Evolutionary conservation across 805 yeast species (phyloP), one percentile per base, ranked within the genome.

Genomic region (Metschnikowia kunwiensis): DNA sequence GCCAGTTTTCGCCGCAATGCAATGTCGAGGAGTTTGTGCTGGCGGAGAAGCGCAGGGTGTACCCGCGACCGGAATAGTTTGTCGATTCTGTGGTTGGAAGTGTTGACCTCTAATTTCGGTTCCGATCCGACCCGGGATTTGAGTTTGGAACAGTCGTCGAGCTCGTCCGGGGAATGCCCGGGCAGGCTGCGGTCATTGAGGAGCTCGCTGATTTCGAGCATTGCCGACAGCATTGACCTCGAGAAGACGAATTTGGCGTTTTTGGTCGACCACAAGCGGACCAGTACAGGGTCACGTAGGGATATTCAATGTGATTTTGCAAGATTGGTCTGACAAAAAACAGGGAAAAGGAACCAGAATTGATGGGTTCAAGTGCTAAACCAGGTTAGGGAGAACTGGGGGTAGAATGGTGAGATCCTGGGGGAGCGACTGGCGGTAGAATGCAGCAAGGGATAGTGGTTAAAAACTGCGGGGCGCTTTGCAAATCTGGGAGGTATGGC

Each of bases 1-100:
- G 50, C 30, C 16, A 57, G 49, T 40, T 65, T 65, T 20, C 66
- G 53, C 22, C 70, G 44, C 7, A 65, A 54, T 8, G 70, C 68
- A 23, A 46, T 49, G 33, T 59, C 55, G 8, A 60, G 55, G 18
- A 59, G 46, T 19, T 44, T 47, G 22, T 43, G 46, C 24, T 36
- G 34, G 7, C 45, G 32, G 5, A 51, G 34, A 8, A 40, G 36
- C 16, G 36, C 40, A 4, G 51, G 42, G 32, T 43, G 48, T 12
- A 56, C 41, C 12, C 40, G 43, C 1, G 55, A 46, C 18, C 45
- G 44, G 23, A 27, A 34, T 3, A 44, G 36, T 19, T 42, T 44
- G 19, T 29, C 31, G 27, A 35, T 36, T 10, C 38, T 14, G 15
- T 33, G 34, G 26, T 36, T 31, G 3, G 37, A 24, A 4, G 46